These are phyloP conservation scores for Alternaria sp. DNA, from an alignment of 2,329 filamentous ascomycete genomes.

Conservation along the genomic window DNA sequence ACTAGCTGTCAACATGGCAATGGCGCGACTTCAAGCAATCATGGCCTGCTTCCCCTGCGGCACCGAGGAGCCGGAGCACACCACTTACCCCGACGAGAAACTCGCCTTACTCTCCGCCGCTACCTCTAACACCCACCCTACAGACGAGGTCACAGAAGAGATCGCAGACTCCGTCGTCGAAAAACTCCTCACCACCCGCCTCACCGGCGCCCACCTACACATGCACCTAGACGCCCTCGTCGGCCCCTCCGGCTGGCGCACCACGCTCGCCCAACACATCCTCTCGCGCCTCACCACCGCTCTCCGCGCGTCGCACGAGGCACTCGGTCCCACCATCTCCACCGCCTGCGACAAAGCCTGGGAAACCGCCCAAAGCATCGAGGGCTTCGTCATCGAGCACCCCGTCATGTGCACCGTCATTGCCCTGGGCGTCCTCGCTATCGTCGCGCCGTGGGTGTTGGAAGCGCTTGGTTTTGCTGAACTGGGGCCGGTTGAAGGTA, in stretches of 20 bases:
- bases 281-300: slow-evolving; percentile 34
- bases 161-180: slow-evolving; percentile 27
- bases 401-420: slow-evolving; percentile 37
- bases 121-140: not conserved
- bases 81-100: slow-evolving; percentile 22
- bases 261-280: slow-evolving; percentile 37
- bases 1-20: slow-evolving; percentile 6
- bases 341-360: slow-evolving; percentile 33
- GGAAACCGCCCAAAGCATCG: slow-evolving; percentile 25
- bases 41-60: slow-evolving; percentile 18
- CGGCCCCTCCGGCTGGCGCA: slow-evolving; percentile 35
- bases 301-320: slow-evolving; percentile 26
- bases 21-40: slow-evolving; percentile 17
- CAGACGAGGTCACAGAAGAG: not conserved
- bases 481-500: slow-evolving; percentile 40
- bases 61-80: not conserved
- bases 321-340: slow-evolving; percentile 29
- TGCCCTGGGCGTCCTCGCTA: slow-evolving; percentile 38
- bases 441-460: slow-evolving; percentile 37
- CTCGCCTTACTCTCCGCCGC: slow-evolving; percentile 1
- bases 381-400: slow-evolving; percentile 40
- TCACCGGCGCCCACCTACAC: slow-evolving; percentile 21
- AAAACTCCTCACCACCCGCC: slow-evolving; percentile 22
- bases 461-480: slow-evolving; percentile 43
- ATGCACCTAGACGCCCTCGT: slow-evolving; percentile 35